Conservation (phyloP, 139 green algal genomes). For the Astrephomene gubernaculifera region DNA sequence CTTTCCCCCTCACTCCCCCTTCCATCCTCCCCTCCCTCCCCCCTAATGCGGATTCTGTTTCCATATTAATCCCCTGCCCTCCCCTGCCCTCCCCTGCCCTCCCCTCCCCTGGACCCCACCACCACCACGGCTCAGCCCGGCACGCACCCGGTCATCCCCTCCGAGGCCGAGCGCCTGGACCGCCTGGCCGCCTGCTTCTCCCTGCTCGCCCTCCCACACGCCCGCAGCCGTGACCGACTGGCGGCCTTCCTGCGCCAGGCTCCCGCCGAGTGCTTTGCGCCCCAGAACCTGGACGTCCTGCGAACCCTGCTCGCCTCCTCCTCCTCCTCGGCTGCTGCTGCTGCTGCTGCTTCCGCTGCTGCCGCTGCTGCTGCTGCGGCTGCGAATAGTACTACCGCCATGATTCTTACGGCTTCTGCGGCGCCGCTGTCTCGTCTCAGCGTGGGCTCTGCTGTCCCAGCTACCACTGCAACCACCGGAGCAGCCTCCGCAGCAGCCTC, state of each 20-base stretch:
- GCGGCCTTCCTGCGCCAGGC: neutral
- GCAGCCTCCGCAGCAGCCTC: neutral
- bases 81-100: neutral
- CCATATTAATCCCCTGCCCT: neutral
- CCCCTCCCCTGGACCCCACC: neutral
- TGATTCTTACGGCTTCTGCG: neutral
- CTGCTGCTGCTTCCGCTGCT: neutral
- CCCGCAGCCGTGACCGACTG: neutral
- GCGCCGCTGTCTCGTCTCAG: slow-evolving; percentile 15
- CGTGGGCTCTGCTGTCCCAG: neutral
- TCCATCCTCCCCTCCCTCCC: neutral
- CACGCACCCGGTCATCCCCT: neutral
- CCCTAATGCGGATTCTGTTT: neutral
- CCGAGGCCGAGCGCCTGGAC: slow-evolving; percentile 28
- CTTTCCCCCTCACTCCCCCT: neutral
- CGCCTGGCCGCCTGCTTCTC: neutral
- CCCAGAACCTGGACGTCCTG: slow-evolving; percentile 37
- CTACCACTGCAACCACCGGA: neutral
- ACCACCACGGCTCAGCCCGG: slow-evolving; percentile 8
- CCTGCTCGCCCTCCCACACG: neutral
- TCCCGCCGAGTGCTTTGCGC: slow-evolving; percentile 32
- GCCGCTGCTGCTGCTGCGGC: neutral
- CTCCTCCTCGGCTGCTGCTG: neutral
- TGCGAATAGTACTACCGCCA: too few relatives aligned
- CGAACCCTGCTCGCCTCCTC: neutral